A percentile compares a stretch with the other conserved stretches of the same genome.
Conservation (phyloP, 495 filamentous ascomycete genomes). For the Daldinia caldariorum region DNA sequence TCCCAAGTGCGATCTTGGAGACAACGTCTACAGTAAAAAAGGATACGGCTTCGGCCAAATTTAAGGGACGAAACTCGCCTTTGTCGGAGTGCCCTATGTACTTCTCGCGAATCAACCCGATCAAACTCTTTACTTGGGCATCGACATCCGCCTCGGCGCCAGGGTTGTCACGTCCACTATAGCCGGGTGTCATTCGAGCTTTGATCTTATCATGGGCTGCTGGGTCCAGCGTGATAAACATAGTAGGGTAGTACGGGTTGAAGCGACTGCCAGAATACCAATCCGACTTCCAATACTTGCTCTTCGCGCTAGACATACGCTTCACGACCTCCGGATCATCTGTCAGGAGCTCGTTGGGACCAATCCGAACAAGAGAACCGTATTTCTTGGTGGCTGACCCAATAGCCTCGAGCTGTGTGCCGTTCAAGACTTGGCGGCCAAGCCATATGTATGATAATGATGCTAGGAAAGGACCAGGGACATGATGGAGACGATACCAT, state of each 20-base stretch:
- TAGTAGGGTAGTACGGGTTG: constrained; percentile 51
- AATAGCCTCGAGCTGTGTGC: constrained; percentile 35
- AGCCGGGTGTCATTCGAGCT: constrained; percentile 50
- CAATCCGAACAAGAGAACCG: constrained; percentile 56
- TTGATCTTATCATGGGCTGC: constrained; percentile 45
- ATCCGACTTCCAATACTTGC: constrained; percentile 39
- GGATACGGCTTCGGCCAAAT: constrained; percentile 56
- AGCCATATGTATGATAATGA: constrained; percentile 46
- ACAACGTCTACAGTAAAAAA: constrained; percentile 72
- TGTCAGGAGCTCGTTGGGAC: constrained; percentile 54
- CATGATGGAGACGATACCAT: constrained; percentile 41
- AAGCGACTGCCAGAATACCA: constrained; percentile 56
- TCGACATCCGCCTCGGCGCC: constrained; percentile 58
- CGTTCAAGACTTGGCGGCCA: constrained; percentile 26
- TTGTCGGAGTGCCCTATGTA: constrained; percentile 62
- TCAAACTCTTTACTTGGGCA: constrained; percentile 57
- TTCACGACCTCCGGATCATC: constrained; percentile 56
- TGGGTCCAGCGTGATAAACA: constrained; percentile 51
- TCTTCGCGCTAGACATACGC: constrained; percentile 52
- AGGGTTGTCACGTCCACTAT: constrained; percentile 40
- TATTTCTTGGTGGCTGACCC: constrained; percentile 33
- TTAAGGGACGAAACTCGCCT: constrained; percentile 57
- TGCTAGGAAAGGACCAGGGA: constrained; percentile 46
- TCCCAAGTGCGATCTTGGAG: constrained; percentile 69
- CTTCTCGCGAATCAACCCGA: constrained; percentile 54